Percentiles rank a stretch among this genome's conserved stretches.
These are phyloP conservation scores for Hemerocallis citrina DNA, from an alignment of 106 monocot species.

Conservation along the genomic window DNA sequence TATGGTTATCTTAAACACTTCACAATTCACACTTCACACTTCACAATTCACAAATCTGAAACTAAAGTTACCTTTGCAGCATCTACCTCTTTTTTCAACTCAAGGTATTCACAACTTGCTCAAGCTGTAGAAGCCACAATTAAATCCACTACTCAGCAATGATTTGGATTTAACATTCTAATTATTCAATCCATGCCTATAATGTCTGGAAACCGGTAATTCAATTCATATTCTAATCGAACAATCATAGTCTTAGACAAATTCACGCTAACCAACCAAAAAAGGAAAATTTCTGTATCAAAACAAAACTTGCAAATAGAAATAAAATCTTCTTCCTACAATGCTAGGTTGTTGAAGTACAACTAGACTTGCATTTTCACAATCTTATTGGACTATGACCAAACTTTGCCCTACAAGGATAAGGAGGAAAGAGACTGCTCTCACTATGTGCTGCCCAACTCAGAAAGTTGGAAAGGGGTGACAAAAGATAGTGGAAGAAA, in stretches of 20 bases:
- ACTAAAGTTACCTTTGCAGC: not conserved
- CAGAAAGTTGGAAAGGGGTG: slow-evolving; percentile 2
- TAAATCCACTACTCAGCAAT: not conserved
- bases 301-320: not conserved
- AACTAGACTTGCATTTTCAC: slow-evolving; percentile 1
- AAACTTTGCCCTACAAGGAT: not conserved
- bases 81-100: not conserved
- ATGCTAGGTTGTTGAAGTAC: not conserved
- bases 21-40: too few species aligned
- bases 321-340: not conserved
- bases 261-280: too few species aligned
- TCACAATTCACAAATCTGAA: not conserved
- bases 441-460: not conserved
- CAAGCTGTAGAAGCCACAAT: not conserved
- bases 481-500: slow-evolving; percentile 4
- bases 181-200: not conserved
- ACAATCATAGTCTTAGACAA: too few species aligned
- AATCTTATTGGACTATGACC: not conserved
- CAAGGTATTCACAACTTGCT: not conserved
- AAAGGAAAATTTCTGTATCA: not conserved
- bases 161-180: not conserved
- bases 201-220: not conserved
- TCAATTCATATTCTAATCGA: not conserved
- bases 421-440: not conserved
- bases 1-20: too few species aligned